Evolutionary conservation across 2,329 filamentous ascomycete species (phyloP).

Genomic region (Calonectria henricotiae): DNA sequence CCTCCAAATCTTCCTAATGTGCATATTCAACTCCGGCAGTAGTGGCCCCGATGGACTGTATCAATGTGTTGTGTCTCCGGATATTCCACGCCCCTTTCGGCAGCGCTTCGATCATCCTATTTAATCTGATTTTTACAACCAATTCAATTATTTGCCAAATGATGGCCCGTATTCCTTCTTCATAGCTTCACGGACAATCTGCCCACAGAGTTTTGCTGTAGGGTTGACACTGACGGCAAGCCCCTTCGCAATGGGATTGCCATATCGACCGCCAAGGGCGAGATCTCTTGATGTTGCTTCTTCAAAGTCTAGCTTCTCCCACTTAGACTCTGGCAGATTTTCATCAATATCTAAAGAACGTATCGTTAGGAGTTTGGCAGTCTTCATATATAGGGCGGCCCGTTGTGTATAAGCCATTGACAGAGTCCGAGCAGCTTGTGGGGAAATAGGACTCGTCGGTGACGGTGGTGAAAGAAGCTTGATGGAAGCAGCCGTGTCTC

Average conservation of each 20-base stretch:
- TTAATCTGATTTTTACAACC: constrained; percentile 35
- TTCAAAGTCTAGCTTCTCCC: constrained; percentile 73
- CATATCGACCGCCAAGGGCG: constrained; percentile 76
- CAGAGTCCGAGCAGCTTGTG: constrained; percentile 76
- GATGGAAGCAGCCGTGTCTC: constrained; percentile 74
- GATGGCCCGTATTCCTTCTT: constrained; percentile 77
- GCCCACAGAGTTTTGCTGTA: constrained; percentile 79
- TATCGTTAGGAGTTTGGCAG: constrained; percentile 66
- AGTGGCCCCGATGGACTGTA: neutral
- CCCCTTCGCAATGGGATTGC: constrained; percentile 76
- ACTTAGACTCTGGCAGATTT: constrained; percentile 64
- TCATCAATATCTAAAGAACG: constrained; percentile 60
- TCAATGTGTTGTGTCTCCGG: constrained; percentile 5
- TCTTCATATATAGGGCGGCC: constrained; percentile 75
- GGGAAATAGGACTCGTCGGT: constrained; percentile 71
- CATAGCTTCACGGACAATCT: constrained; percentile 80
- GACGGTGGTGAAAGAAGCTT: constrained; percentile 71
- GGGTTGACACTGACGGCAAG: constrained; percentile 78
- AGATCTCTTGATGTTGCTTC: constrained; percentile 76
- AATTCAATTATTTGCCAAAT: constrained; percentile 58
- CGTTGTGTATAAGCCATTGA: constrained; percentile 82
- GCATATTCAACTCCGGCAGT: neutral
- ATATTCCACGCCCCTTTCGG: neutral
- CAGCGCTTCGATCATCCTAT: constrained; percentile 23
- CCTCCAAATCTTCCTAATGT: constrained; percentile 46